Conservation (phyloP, 2,329 filamentous ascomycete species). For the Aschersonia sp. region DNA sequence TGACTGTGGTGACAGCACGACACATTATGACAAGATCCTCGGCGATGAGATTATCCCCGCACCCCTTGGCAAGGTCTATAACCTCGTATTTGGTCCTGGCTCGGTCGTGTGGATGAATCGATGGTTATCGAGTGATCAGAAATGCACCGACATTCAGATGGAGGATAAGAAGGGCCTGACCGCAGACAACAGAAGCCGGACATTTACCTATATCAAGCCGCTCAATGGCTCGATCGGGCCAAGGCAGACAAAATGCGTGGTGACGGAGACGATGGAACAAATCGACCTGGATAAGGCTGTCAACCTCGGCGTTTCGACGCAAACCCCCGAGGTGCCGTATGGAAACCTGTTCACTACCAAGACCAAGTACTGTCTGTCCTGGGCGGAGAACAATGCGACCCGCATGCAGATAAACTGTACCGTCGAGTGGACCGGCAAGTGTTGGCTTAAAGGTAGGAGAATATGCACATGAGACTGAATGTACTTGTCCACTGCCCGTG, state of each 20-base stretch:
- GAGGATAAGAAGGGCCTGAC: conserved; percentile 70
- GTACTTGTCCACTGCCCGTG: not conserved
- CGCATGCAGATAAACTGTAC: conserved; percentile 76
- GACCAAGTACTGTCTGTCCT: conserved; percentile 87
- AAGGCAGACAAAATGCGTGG: conserved; percentile 87
- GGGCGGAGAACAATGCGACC: conserved; percentile 78
- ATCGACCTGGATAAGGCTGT: conserved; percentile 81
- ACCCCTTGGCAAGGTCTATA: conserved; percentile 84
- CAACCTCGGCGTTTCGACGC: conserved; percentile 67
- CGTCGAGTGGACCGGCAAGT: conserved; percentile 95
- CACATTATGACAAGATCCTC: conserved; percentile 73
- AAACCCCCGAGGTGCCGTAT: conserved; percentile 88
- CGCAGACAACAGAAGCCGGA: conserved; percentile 59
- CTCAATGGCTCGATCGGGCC: conserved; percentile 74
- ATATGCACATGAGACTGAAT: not conserved
- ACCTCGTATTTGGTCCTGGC: conserved; percentile 67
- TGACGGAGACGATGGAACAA: conserved; percentile 68
- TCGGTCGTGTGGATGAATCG: conserved; percentile 75
- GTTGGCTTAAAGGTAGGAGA: conserved; percentile 79
- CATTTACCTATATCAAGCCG: conserved; percentile 84
- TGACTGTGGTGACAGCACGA: conserved; percentile 64
- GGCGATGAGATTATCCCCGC: conserved; percentile 79
- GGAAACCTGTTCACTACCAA: conserved; percentile 86
- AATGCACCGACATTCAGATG: conserved; percentile 75
- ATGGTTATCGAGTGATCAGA: conserved; percentile 77